A percentile compares a stretch with the other conserved stretches of the same genome.
Conservation (phyloP, 2,329 filamentous ascomycete species). For the Beauveria australis region DNA sequence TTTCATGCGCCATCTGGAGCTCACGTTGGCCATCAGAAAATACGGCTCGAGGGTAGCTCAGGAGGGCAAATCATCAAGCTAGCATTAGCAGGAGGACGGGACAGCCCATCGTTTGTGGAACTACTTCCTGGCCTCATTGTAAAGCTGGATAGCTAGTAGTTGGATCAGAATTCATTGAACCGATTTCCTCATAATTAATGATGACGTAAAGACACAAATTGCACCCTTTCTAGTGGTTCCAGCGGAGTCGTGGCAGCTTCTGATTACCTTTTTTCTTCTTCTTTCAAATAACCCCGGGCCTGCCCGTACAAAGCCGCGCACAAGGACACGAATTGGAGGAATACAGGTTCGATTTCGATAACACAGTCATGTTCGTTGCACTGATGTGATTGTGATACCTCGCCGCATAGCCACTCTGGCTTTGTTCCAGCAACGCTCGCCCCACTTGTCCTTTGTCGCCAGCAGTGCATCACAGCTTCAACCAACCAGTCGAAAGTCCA, state of each 20-base stretch:
- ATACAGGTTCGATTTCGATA: too few relatives aligned
- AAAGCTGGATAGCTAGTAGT: slow-evolving; percentile 10
- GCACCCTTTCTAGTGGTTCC: too few relatives aligned
- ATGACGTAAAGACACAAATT: too few relatives aligned
- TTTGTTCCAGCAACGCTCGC: neutral
- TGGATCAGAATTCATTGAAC: too few relatives aligned
- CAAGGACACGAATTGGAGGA: too few relatives aligned
- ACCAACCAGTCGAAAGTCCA: neutral
- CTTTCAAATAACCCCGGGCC: too few relatives aligned
- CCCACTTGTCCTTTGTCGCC: neutral
- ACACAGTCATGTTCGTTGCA: too few relatives aligned
- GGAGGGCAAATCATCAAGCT: slow-evolving; percentile 11
- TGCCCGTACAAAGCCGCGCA: too few relatives aligned
- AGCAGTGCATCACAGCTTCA: neutral
- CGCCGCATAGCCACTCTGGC: neutral
- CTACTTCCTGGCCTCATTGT: slow-evolving; percentile 15
- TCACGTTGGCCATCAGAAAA: slow-evolving; percentile 8
- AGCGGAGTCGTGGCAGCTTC: too few relatives aligned
- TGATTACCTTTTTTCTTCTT: too few relatives aligned
- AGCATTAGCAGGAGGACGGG: slow-evolving; percentile 10
- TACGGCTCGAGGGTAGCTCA: neutral
- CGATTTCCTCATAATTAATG: too few relatives aligned
- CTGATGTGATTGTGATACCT: neutral
- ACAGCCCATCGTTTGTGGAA: slow-evolving; percentile 15
- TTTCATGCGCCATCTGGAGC: slow-evolving; percentile 14